Evolutionary conservation across 1,284 basidiomycete genomes (phyloP), one percentile per base, ranked within the genome.

Genomic region (Cystobasidium pallidum): DNA sequence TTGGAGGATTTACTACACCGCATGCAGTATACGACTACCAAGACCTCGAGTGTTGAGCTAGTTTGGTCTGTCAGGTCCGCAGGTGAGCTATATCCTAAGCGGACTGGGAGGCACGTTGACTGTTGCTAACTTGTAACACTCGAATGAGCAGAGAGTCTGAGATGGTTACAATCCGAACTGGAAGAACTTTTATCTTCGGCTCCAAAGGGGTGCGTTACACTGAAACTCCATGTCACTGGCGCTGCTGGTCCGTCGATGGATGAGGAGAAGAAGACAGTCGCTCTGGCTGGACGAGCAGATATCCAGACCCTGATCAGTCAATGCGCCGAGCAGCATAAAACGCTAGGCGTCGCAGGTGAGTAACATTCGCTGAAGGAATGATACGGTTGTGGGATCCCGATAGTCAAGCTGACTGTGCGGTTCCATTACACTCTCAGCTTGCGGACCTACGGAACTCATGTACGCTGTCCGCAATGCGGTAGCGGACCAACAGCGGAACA

Each of bases 391-490:
- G 45, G n/a, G n/a, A n/a, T n/a, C n/a, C n/a, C n/a, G n/a, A 39
- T 13, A 39, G 36, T 39, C n/a, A 13, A 47, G 49, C 49, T 51
- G 24, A 24, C 45, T 47, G 45, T 24, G 49, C 49, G 21, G 4
- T 17, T 6, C 24, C 15, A 3, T 24, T 26, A 3, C 64, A 28
- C 67, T 47, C n/a, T 3, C 62, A n/a, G 36, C 61, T 13, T 83
- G 83, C 73, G 83, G 83, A 0, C 82, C 83, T 0, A 76, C 78
- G 2, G 77, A 77, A 7, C 80, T 83, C 73, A 74, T 80, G 24
- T 79, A 77, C 55, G 81, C 82, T 59, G 81, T 82, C 7, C 76
- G 82, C 11, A 82, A 81, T 59, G 80, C 81, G 0, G 82, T 83
- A 0, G 81, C 81, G 0, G 78, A 78, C 26, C 74, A 78, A 32